Conservation (phyloP, 2,329 filamentous ascomycete species). For the Claviceps arundinis region DNA sequence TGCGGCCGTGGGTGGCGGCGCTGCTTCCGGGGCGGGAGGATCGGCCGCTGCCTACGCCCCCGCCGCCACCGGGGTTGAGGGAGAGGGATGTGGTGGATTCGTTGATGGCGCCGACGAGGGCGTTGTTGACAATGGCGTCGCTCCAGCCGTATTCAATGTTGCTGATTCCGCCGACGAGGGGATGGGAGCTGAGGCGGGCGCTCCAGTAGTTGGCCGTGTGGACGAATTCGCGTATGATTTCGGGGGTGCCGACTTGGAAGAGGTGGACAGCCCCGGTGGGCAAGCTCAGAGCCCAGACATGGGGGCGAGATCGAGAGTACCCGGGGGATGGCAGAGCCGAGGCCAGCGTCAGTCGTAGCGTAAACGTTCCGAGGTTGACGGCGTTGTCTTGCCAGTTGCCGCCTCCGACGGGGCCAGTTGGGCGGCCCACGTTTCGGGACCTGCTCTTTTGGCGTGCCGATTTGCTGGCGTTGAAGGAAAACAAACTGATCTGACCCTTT, state of each 20-base stretch:
- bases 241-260: conserved; percentile 93
- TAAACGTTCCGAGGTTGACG: conserved; percentile 75
- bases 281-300: conserved; percentile 88
- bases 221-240: conserved; percentile 91
- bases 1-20: conserved; percentile 26
- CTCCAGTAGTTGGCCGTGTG: conserved; percentile 96
- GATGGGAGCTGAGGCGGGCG: conserved; percentile 84
- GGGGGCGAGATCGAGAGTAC: conserved; percentile 77
- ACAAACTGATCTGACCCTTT: conserved; percentile 85
- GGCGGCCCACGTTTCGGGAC: conserved; percentile 33
- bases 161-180: conserved; percentile 80
- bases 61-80: neutral
- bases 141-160: conserved; percentile 98
- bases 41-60: conserved; percentile 15
- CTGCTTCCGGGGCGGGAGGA: conserved; percentile 38
- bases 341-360: conserved; percentile 80
- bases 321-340: conserved; percentile 81
- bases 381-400: conserved; percentile 98
- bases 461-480: conserved; percentile 80
- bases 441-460: conserved; percentile 56
- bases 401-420: conserved; percentile 64
- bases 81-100: conserved; percentile 23
- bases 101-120: conserved; percentile 39
- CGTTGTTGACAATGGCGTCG: conserved; percentile 60
- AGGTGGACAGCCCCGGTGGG: conserved; percentile 90